Conservation (phyloP, 192 early-diverging fungal species). For the Entomortierella beljakovae region DNA sequence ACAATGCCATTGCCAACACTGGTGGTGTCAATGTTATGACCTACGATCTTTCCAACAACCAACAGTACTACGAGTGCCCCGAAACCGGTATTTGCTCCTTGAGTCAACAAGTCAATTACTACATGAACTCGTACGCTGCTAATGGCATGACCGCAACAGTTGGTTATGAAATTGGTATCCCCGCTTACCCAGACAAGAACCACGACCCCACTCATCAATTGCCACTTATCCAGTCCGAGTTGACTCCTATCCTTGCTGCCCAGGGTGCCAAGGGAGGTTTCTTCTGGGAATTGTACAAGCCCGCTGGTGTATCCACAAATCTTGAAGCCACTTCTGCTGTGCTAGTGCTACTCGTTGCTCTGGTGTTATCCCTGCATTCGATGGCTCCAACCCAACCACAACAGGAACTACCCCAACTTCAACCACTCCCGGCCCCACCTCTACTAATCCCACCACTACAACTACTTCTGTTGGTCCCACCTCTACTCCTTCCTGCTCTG, state of each 20-base stretch:
- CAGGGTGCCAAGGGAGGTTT: slow-evolving; percentile 41
- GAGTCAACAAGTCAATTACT: slow-evolving; percentile 45
- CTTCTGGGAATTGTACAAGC: slow-evolving; percentile 54
- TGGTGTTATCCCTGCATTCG: slow-evolving; percentile 37
- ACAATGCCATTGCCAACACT: slow-evolving; percentile 29
- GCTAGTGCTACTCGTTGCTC: slow-evolving; percentile 41
- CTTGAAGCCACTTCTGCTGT: slow-evolving; percentile 23
- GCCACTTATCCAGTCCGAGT: slow-evolving; percentile 47
- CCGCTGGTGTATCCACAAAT: slow-evolving; percentile 13
- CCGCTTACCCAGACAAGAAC: slow-evolving; percentile 38
- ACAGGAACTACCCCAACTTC: slow-evolving; percentile 3
- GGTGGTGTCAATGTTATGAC: slow-evolving; percentile 53
- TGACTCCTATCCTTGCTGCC: slow-evolving; percentile 23
- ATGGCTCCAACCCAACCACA: neutral
- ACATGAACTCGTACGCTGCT: slow-evolving; percentile 41
- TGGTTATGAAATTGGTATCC: slow-evolving; percentile 52
- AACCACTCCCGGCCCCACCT: slow-evolving; percentile 1
- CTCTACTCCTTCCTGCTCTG: slow-evolving; percentile 44
- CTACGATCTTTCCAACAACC: slow-evolving; percentile 48
- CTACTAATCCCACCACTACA: slow-evolving; percentile 8
- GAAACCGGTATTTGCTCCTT: slow-evolving; percentile 28
- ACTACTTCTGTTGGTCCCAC: slow-evolving; percentile 14
- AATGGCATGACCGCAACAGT: slow-evolving; percentile 39
- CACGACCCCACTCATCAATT: slow-evolving; percentile 47
- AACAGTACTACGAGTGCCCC: slow-evolving; percentile 46